phyloP scores from a whole-genome alignment of 805 yeast genomes.

The Nakazawaea molendinolei region DNA sequence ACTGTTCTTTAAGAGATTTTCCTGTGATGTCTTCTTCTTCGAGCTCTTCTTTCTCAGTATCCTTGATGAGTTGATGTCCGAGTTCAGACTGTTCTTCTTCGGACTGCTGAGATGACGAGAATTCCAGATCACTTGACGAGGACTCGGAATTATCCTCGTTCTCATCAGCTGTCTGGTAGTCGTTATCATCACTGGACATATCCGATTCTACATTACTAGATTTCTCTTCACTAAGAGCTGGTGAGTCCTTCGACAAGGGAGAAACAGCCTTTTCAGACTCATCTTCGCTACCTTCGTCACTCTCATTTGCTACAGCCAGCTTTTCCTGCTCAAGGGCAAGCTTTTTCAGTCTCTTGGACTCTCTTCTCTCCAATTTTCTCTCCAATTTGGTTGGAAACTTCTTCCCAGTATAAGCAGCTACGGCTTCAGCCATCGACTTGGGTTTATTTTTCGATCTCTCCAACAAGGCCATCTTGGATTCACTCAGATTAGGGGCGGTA shows the following conservation, averaged over 20 bases:
- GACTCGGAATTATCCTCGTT: constrained; percentile 13
- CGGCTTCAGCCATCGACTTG: constrained; percentile 50
- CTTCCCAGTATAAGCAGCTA: constrained; percentile 51
- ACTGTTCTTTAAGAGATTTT: background rate
- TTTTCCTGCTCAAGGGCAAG: constrained; percentile 15
- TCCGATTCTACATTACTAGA: too few species aligned
- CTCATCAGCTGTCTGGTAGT: constrained; percentile 25
- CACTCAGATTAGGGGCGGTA: constrained; percentile 8
- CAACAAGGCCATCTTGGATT: constrained; percentile 1
- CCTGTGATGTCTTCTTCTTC: constrained; percentile 6
- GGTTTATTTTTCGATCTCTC: constrained; percentile 21
- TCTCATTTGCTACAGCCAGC: constrained; percentile 16
- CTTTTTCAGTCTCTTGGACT: constrained; percentile 19
- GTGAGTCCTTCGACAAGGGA: too few species aligned
- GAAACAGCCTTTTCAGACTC: too few species aligned
- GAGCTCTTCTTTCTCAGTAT: constrained; percentile 15
- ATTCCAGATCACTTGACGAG: constrained; percentile 8
- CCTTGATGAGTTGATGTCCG: constrained; percentile 11
- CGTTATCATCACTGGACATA: constrained; percentile 17
- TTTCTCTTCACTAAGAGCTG: too few species aligned
- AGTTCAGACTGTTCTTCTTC: constrained; percentile 21
- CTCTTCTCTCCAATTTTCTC: constrained; percentile 24
- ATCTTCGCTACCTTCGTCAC: constrained; percentile 1
- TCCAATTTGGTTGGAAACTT: constrained; percentile 43
- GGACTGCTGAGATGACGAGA: too few species aligned